Percentiles rank a stretch among this genome's conserved stretches.
phyloP scores from a whole-genome alignment of 116 monocot genomes.

The Dioscorea cayenensis region DNA sequence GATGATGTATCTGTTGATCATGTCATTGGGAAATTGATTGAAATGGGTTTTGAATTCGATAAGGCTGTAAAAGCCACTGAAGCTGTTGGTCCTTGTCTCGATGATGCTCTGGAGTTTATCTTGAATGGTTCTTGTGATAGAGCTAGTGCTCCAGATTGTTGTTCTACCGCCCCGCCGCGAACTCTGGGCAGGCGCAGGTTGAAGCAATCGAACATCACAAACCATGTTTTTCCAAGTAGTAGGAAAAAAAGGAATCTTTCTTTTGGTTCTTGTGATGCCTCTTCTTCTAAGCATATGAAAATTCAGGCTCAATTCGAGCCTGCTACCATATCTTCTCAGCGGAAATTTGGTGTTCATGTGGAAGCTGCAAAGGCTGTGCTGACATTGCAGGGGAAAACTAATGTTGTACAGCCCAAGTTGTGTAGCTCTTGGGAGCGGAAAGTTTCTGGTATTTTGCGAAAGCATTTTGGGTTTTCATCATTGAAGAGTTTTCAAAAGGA shows the following conservation, averaged over 20 bases:
- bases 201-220: constrained; percentile 68
- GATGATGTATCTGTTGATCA: constrained; percentile 42
- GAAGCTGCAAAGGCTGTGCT: neutral
- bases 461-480: constrained; percentile 79
- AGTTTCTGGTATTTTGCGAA: constrained; percentile 33
- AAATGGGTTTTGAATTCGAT: constrained; percentile 89
- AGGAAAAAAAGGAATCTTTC: constrained; percentile 9
- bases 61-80: constrained; percentile 44
- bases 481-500: constrained; percentile 89
- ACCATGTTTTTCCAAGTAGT: constrained; percentile 32
- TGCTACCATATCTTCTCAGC: too few relatives aligned
- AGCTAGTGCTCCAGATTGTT: constrained; percentile 3
- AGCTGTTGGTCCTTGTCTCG: constrained; percentile 55
- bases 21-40: constrained; percentile 62
- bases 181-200: constrained; percentile 1
- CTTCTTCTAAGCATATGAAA: constrained; percentile 1
- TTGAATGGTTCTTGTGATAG: constrained; percentile 31
- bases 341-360: too few relatives aligned
- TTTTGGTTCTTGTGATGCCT: constrained; percentile 14
- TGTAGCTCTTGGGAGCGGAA: constrained; percentile 29
- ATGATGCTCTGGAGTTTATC: constrained; percentile 74
- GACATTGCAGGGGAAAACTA: neutral
- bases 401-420: neutral
- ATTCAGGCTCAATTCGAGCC: neutral
- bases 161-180: constrained; percentile 10